Percentiles rank a stretch among this genome's conserved stretches.
Conservation (phyloP, 306 rosid genomes). For the Gleditsia sinensis region DNA sequence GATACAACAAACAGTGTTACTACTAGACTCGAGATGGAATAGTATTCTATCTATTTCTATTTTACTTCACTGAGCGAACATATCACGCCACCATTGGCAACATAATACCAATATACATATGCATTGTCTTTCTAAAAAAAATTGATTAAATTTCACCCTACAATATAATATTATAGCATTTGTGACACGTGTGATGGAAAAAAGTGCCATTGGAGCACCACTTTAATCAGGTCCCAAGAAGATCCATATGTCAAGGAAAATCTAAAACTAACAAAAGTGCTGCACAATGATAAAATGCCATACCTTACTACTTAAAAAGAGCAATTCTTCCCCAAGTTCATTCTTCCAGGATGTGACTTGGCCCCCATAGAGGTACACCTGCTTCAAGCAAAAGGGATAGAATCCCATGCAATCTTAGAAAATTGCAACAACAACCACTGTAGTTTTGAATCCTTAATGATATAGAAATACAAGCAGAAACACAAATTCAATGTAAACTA, state of each 20-base stretch:
- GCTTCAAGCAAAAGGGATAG: not conserved
- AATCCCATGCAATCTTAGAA: not conserved
- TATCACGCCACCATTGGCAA: too few species aligned
- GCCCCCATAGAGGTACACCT: constrained; percentile 75
- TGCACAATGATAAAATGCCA: not conserved
- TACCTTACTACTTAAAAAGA: constrained; percentile 78
- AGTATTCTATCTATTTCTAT: not conserved
- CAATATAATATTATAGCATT: not conserved
- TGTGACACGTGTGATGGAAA: not conserved
- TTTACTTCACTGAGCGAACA: too few species aligned
- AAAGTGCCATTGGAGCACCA: not conserved
- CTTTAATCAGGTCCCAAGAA: not conserved
- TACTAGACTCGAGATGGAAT: not conserved
- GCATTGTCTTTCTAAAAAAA: not conserved
- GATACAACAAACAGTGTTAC: not conserved
- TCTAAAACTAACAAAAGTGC: not conserved
- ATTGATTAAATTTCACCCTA: not conserved
- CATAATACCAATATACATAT: too few species aligned
- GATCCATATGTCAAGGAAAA: not conserved
- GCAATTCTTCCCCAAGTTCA: constrained; percentile 69
- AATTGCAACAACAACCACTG: not conserved
- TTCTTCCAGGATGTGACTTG: constrained; percentile 87
- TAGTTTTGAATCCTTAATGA: not conserved
- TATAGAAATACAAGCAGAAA: too few species aligned
- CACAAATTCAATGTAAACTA: not conserved